These are phyloP conservation scores for Fusarium newnesense DNA, from an alignment of 2,329 filamentous ascomycete genomes.

Conservation along the genomic window DNA sequence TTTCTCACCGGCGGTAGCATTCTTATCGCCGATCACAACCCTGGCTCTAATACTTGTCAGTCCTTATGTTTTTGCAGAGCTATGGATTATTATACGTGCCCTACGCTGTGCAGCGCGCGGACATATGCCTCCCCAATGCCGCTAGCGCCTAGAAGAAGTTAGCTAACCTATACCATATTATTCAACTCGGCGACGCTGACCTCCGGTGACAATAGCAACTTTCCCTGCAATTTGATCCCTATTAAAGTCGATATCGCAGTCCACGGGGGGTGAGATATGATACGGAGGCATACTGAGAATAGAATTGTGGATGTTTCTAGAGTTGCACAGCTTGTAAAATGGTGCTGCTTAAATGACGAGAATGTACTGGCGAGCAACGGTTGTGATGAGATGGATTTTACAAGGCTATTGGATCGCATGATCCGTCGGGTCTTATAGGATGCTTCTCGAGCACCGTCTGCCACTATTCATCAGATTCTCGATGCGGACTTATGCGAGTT, in stretches of 20 bases:
- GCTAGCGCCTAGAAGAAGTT: neutral
- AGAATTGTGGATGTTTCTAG: no score
- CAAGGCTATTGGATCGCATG: neutral
- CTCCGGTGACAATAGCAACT: neutral
- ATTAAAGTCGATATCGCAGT: neutral
- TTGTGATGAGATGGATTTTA: accelerated
- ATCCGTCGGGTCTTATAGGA: neutral
- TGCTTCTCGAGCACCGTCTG: accelerated
- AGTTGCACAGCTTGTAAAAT: no score
- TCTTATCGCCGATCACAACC: neutral
- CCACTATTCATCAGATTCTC: accelerated
- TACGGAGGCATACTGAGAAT: neutral
- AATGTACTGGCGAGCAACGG: accelerated
- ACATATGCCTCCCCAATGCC: conserved; percentile 7
- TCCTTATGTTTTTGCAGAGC: no score
- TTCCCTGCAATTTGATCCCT: neutral
- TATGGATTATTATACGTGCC: no score
- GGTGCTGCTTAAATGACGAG: no score
- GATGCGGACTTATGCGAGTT: neutral
- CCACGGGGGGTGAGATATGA: accelerated
- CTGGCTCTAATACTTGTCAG: neutral
- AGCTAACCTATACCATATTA: neutral
- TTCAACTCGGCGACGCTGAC: accelerated
- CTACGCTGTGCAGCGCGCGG: neutral
- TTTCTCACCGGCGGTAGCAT: accelerated